Base-by-base conservation (phyloP, 2,329 filamentous ascomycete species). In the Basipetospora sp. region DNA sequence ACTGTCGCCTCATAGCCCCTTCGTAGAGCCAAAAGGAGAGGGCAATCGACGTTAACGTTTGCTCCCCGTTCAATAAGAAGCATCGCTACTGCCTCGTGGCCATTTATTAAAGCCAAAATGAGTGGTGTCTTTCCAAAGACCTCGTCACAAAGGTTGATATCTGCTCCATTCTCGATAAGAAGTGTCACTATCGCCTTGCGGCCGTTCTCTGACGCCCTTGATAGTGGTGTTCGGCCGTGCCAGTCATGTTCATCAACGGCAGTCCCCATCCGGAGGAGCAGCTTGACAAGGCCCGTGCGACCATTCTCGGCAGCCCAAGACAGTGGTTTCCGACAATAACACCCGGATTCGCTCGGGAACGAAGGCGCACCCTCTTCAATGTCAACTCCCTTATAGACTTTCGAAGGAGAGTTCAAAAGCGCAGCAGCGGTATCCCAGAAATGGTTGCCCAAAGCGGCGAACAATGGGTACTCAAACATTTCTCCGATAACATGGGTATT, bases 241-340 rank as follows among this genome's bases (percentile, higher is more conserved):
- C 22, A 6, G 11, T 25, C 22, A 6, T 25, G 6, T 25, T 25
- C 22, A 11, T 25, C 11, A 25, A 11, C 6, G 22, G 6, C 22
- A 6, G 48, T 22, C 26, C 44, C 41, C 10, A 30, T 30, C 26
- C 42, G 33, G 6, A 50, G n/a, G 4, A 51, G 33, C 9, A 36
- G 2, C 31, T 42, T 38, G n/a, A 48, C 39, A 8, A 53, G 38
- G 5, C 20, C 36, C n/a, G 42, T 31, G 14, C 48, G 29, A 2
- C 48, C 50, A 20, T 47, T 34, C 30, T 49, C 38, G 10, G 39
- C 42, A 17, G 53, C 49, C 45, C 47, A 54, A 4, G 44, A 43
- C 3, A 56, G 40, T 1, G 51, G 42, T 2, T 41, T 46, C 29
- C 28, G 18, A 8, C 16, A n/a, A n/a, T n/a, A n/a, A n/a, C n/a